phyloP scores from a whole-genome alignment of 495 filamentous ascomycete species.

The Lepidopterella palustris region DNA sequence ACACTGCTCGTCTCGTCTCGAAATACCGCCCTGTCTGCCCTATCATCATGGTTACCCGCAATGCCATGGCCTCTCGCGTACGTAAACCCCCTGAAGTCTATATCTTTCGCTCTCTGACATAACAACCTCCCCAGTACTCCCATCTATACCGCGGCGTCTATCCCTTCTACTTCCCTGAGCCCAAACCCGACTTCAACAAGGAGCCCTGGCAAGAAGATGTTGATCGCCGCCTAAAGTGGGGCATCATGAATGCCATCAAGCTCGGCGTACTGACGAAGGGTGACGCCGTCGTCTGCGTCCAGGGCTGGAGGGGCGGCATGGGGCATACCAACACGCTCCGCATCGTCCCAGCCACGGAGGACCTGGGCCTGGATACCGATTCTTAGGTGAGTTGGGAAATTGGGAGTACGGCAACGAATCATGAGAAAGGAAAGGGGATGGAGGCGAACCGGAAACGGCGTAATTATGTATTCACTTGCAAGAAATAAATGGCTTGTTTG shows the following conservation, averaged over 20 bases:
- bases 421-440: not conserved
- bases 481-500: too few species aligned
- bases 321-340: constrained; percentile 89
- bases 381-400: constrained; percentile 19
- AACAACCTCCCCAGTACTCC: constrained; percentile 51
- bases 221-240: constrained; percentile 93
- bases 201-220: constrained; percentile 98
- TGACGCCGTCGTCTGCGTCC: constrained; percentile 86
- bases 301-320: constrained; percentile 96
- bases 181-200: constrained; percentile 83
- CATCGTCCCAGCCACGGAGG: constrained; percentile 38
- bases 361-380: constrained; percentile 37
- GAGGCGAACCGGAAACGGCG: not conserved
- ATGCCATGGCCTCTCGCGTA: constrained; percentile 67
- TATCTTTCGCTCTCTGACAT: constrained; percentile 1
- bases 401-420: not conserved
- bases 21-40: constrained; percentile 99
- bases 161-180: constrained; percentile 87
- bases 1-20: constrained; percentile 86
- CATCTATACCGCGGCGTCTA: constrained; percentile 97
- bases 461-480: too few species aligned
- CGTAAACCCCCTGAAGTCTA: constrained; percentile 26
- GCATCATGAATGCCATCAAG: constrained; percentile 72
- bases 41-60: constrained; percentile 96
- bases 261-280: constrained; percentile 76